Evolutionary conservation across 2,329 filamentous ascomycete species (phyloP).

Genomic region (Talaromyces funiculosus): DNA sequence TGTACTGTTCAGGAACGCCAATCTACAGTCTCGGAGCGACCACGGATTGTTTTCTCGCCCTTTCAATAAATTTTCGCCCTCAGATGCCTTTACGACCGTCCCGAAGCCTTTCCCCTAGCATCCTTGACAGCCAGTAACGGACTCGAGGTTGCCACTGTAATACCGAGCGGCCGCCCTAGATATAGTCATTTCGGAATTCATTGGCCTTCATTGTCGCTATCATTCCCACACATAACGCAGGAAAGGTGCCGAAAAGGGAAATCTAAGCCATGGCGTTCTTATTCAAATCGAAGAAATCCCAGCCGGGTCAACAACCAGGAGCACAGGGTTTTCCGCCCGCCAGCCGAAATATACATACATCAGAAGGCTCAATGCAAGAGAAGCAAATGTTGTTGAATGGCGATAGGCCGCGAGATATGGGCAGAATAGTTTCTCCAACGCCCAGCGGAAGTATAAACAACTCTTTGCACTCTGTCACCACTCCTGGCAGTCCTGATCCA

Average conservation of each 20-base stretch:
- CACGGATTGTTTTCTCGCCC: neutral
- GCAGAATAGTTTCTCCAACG: conserved; percentile 54
- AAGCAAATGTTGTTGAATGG: conserved; percentile 47
- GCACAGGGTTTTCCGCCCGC: conserved; percentile 46
- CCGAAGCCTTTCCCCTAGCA: neutral
- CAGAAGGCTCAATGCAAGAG: conserved; percentile 44
- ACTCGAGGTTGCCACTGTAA: neutral
- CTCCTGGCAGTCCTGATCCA: conserved; percentile 60
- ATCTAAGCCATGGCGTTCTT: conserved; percentile 63
- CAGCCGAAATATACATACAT: conserved; percentile 52
- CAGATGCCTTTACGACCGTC: conserved; percentile 6
- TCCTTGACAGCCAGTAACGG: neutral
- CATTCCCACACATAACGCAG: neutral
- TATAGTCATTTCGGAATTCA: neutral
- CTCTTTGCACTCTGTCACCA: conserved; percentile 63
- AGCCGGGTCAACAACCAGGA: conserved; percentile 39
- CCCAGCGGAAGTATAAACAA: conserved; percentile 67
- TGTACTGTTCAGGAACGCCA: neutral
- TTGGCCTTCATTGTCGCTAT: neutral
- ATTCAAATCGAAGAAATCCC: conserved; percentile 75
- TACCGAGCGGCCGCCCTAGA: neutral
- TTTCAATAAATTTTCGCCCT: neutral
- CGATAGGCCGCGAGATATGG: conserved; percentile 30
- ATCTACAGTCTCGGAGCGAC: neutral
- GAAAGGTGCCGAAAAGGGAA: neutral